Evolutionary conservation across 805 yeast genomes (phyloP).

Genomic region (Dipodascus geniculatus): DNA sequence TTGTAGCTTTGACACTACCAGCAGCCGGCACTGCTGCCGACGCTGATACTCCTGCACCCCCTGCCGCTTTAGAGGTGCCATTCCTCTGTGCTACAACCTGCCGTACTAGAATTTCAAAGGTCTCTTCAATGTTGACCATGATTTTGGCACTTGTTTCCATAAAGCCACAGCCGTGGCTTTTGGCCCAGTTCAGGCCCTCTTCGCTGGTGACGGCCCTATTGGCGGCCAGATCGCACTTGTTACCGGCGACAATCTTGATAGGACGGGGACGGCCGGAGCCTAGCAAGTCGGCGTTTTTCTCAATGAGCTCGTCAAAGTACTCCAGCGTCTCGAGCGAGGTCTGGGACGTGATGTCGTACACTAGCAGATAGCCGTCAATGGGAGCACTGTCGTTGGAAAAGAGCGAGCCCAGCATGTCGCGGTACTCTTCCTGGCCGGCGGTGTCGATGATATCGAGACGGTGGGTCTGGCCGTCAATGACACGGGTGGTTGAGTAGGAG

Average conservation of each 20-base stretch:
- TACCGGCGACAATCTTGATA: slow-evolving; percentile 61
- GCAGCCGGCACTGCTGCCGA: no score
- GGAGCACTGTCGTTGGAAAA: slow-evolving; percentile 16
- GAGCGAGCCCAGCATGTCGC: slow-evolving; percentile 40
- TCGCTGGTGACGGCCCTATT: slow-evolving; percentile 44
- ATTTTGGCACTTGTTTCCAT: slow-evolving; percentile 85
- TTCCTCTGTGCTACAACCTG: slow-evolving; percentile 25
- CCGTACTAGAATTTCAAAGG: slow-evolving; percentile 56
- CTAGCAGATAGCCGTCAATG: slow-evolving; percentile 24
- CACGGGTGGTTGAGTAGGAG: slow-evolving; percentile 22
- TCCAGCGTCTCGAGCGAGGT: slow-evolving; percentile 22
- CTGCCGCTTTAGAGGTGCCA: not conserved
- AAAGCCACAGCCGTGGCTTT: slow-evolving; percentile 53
- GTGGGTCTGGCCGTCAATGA: slow-evolving; percentile 37
- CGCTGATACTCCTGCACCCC: no score
- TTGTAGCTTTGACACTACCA: not conserved
- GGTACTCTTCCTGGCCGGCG: slow-evolving; percentile 71
- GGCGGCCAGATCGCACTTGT: slow-evolving; percentile 49
- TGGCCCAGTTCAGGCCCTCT: slow-evolving; percentile 47
- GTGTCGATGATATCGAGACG: slow-evolving; percentile 58
- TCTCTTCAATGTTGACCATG: slow-evolving; percentile 71
- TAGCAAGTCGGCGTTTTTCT: slow-evolving; percentile 51
- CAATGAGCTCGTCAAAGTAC: slow-evolving; percentile 29
- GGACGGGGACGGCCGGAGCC: slow-evolving; percentile 31
- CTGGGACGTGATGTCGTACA: slow-evolving; percentile 24